phyloP scores from a whole-genome alignment of 2,329 filamentous ascomycete genomes.

The Stemphylium lycopersici region DNA sequence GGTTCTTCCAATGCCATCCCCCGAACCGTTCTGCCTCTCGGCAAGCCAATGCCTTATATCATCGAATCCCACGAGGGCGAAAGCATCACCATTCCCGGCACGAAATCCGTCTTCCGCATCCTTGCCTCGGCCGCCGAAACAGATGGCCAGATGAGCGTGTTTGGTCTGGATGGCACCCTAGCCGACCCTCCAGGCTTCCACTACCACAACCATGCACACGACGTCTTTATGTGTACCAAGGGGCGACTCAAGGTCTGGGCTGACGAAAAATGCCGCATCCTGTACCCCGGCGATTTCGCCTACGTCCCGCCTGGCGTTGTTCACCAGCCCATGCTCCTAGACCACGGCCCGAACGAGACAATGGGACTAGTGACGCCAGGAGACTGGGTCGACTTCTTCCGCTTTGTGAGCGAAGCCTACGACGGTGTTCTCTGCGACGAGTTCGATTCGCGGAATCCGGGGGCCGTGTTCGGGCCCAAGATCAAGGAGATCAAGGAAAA shows the following conservation, averaged over 20 bases:
- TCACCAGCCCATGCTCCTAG: constrained; percentile 25
- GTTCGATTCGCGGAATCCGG: constrained; percentile 18
- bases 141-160: too few species aligned
- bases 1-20: too few species aligned
- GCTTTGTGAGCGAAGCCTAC: constrained; percentile 24
- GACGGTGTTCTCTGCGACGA: constrained; percentile 26
- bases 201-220: constrained; percentile 27
- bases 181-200: constrained; percentile 28
- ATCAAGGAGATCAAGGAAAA: constrained; percentile 27
- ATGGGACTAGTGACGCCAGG: constrained; percentile 27
- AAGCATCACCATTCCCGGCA: too few species aligned
- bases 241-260: constrained; percentile 25
- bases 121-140: too few species aligned
- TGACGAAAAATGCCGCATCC: constrained; percentile 24
- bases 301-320: constrained; percentile 26
- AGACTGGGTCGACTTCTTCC: constrained; percentile 31
- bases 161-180: constrained; percentile 14
- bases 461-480: constrained; percentile 20
- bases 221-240: constrained; percentile 31
- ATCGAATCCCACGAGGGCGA: too few species aligned
- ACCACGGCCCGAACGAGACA: constrained; percentile 21
- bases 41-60: too few species aligned
- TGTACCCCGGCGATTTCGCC: constrained; percentile 26
- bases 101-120: too few species aligned
- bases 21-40: too few species aligned